These are phyloP conservation scores for Elongisporangium anandrum DNA, from an alignment of 352 stramenopile genomes.

Conservation along the genomic window DNA sequence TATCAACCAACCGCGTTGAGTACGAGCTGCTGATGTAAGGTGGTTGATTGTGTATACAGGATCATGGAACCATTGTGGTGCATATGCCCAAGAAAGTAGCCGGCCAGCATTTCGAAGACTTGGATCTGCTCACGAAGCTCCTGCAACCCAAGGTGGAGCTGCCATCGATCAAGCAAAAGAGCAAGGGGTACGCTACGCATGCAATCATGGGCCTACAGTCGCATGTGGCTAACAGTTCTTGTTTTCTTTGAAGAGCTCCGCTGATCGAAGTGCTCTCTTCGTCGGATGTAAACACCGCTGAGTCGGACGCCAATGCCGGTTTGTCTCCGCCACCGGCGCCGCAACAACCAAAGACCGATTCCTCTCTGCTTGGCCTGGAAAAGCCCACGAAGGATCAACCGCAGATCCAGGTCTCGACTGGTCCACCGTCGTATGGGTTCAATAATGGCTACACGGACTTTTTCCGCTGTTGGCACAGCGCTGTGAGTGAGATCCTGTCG, in stretches of 20 bases:
- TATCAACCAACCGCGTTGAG: background rate
- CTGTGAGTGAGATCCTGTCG: conserved; percentile 92
- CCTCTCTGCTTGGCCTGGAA: conserved; percentile 57
- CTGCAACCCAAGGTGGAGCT: conserved; percentile 65
- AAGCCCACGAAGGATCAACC: conserved; percentile 5
- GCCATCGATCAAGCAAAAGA: conserved; percentile 31
- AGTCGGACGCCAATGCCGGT: background rate
- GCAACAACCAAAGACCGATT: conserved; percentile 15
- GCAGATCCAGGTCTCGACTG: conserved; percentile 32
- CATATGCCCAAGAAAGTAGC: conserved; percentile 88
- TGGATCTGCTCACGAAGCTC: conserved; percentile 92
- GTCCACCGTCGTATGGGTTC: conserved; percentile 90
- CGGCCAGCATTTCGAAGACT: conserved; percentile 86
- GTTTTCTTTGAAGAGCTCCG: conserved; percentile 30
- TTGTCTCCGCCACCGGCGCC: background rate
- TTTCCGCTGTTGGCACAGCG: conserved; percentile 89
- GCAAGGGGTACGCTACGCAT: conserved; percentile 9
- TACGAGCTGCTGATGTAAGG: background rate
- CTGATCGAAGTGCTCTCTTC: conserved; percentile 84
- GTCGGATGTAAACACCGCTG: conserved; percentile 10
- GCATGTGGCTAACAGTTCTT: background rate
- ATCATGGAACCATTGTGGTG: conserved; percentile 91
- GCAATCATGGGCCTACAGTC: background rate
- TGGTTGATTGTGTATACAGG: conserved; percentile 25
- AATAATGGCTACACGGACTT: conserved; percentile 92